phyloP scores from a whole-genome alignment of 2,329 filamentous ascomycete genomes.

The Hymenoscyphus fructigenus region DNA sequence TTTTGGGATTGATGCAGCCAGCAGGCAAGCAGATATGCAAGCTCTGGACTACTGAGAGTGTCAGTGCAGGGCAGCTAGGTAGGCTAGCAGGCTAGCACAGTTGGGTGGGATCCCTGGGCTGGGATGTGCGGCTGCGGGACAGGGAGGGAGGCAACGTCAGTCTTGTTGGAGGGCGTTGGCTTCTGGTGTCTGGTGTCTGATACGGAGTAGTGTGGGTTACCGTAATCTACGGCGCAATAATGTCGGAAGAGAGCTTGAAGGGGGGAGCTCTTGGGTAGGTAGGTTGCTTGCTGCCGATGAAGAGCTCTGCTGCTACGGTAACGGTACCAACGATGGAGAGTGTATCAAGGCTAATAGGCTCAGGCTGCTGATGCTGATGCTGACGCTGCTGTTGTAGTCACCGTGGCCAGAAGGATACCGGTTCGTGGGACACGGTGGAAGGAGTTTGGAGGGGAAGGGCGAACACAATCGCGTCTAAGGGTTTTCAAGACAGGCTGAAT shows the following conservation, averaged over 20 bases:
- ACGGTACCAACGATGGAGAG: background rate
- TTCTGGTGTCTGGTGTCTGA: background rate
- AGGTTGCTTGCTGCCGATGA: background rate
- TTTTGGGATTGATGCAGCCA: slow-evolving; percentile 6
- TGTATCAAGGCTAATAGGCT: background rate
- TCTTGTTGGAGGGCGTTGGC: background rate
- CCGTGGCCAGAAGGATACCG: background rate
- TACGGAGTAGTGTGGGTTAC: background rate
- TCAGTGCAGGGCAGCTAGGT: background rate
- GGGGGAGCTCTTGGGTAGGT: background rate
- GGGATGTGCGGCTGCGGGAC: slow-evolving; percentile 4
- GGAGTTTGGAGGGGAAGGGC: background rate
- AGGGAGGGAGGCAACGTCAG: background rate
- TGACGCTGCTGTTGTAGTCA: background rate
- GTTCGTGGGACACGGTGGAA: background rate
- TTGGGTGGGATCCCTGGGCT: background rate
- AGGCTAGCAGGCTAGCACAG: background rate
- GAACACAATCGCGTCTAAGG: background rate
- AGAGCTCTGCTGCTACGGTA: background rate
- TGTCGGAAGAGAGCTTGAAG: slow-evolving; percentile 1
- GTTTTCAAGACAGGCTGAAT: slow-evolving; percentile 1
- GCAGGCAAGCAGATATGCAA: slow-evolving; percentile 15
- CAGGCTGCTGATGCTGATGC: background rate
- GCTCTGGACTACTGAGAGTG: background rate
- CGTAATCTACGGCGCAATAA: background rate